phyloP scores from a whole-genome alignment of 1,139 yeast genomes.

The Hyphopichia pseudoburtonii region DNA sequence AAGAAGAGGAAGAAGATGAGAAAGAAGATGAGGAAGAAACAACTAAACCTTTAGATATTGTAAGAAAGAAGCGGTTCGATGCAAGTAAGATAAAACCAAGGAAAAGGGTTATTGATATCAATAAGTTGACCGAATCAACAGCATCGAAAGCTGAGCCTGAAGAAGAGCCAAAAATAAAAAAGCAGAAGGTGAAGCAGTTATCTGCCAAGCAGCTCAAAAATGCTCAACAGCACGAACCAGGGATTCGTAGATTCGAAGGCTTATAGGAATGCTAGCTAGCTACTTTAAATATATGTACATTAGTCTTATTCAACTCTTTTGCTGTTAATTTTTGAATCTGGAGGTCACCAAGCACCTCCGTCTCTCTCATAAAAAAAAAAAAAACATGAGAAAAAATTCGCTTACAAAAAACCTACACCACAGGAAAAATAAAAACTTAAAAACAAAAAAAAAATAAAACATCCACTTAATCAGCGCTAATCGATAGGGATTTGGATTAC shows the following conservation, averaged over 20 bases:
- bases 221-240: constrained; percentile 58
- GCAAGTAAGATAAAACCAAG: constrained; percentile 13
- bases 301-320: too few relatives aligned
- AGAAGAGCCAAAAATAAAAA: constrained; percentile 23
- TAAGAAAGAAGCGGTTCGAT: constrained; percentile 14
- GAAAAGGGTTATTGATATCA: constrained; percentile 19
- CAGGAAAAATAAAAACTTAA: too few relatives aligned
- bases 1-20: constrained; percentile 16
- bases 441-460: too few relatives aligned
- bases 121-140: constrained; percentile 17
- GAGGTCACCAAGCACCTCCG: too few relatives aligned
- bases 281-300: too few relatives aligned
- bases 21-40: constrained; percentile 18
- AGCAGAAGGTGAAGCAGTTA: constrained; percentile 33
- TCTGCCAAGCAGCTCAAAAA: constrained; percentile 49
- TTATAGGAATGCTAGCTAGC: too few relatives aligned
- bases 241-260: constrained; percentile 67
- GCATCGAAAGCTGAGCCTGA: constrained; percentile 13
- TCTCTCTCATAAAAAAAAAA: too few relatives aligned
- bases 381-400: too few relatives aligned
- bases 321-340: too few relatives aligned
- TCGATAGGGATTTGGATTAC: too few relatives aligned
- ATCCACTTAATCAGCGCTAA: too few relatives aligned
- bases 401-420: too few relatives aligned
- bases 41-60: constrained; percentile 10